Evolutionary conservation across 768 basidiomycete species (phyloP).

Genomic region (Wakefieldia striispora): DNA sequence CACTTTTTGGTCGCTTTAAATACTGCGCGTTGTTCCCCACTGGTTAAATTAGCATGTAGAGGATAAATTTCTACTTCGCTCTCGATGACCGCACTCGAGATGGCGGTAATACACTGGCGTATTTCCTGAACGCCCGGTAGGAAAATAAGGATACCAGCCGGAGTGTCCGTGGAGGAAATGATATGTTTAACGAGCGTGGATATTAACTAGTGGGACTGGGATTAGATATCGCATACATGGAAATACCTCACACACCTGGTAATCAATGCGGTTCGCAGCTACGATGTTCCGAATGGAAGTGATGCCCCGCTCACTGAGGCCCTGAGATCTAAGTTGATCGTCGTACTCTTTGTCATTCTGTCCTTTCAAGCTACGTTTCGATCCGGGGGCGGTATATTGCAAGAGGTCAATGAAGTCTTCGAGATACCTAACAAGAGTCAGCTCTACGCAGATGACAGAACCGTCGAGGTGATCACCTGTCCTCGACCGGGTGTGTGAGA

Average conservation of each 20-base stretch:
- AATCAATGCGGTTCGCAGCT: conserved; percentile 68
- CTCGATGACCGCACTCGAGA: conserved; percentile 36
- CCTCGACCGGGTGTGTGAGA: conserved; percentile 71
- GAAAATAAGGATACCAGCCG: conserved; percentile 81
- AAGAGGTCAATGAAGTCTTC: conserved; percentile 71
- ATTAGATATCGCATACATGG: not conserved
- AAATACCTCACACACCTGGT: conserved; percentile 44
- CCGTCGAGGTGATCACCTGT: conserved; percentile 47
- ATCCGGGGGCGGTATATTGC: conserved; percentile 49
- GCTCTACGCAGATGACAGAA: not conserved
- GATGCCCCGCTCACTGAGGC: conserved; percentile 51
- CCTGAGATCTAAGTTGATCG: conserved; percentile 47
- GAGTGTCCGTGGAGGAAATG: conserved; percentile 39
- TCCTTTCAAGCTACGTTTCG: conserved; percentile 31
- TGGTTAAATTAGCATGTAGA: conserved; percentile 86
- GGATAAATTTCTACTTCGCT: conserved; percentile 59
- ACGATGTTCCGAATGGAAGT: conserved; percentile 59
- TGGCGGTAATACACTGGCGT: conserved; percentile 65
- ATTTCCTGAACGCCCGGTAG: conserved; percentile 91
- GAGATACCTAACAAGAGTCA: conserved; percentile 57
- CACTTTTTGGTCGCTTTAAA: conserved; percentile 63
- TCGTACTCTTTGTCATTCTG: conserved; percentile 40
- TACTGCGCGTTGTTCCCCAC: conserved; percentile 76
- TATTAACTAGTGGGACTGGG: conserved; percentile 49
- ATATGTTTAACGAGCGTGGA: conserved; percentile 66